Conservation (phyloP, 2,329 filamentous ascomycete genomes). For the Orbilia oligospora region DNA sequence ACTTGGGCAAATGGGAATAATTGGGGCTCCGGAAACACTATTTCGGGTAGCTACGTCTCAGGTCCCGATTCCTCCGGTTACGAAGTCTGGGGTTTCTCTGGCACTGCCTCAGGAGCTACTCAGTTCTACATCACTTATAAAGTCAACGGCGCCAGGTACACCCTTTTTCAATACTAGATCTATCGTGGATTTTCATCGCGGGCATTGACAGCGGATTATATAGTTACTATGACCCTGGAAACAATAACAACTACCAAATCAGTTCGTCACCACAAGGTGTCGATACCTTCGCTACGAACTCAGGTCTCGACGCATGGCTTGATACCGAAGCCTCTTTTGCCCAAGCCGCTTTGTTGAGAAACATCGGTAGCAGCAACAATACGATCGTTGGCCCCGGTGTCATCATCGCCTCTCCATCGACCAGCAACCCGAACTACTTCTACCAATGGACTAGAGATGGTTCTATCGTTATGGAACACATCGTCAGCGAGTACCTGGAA, state of each 20-base stretch:
- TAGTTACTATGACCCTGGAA: slow-evolving; percentile 56
- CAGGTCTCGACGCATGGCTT: slow-evolving; percentile 48
- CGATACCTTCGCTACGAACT: slow-evolving; percentile 22
- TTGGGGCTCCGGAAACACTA: slow-evolving; percentile 38
- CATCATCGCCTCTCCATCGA: slow-evolving; percentile 68
- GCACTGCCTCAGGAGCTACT: slow-evolving; percentile 35
- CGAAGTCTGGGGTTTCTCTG: slow-evolving; percentile 48
- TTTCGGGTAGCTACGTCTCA: slow-evolving; percentile 28
- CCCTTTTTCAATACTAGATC: not conserved
- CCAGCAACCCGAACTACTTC: slow-evolving; percentile 68
- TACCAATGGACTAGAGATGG: slow-evolving; percentile 69
- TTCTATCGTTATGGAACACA: slow-evolving; percentile 68
- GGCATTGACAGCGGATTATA: not conserved
- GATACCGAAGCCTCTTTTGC: slow-evolving; percentile 42
- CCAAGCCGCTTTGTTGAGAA: slow-evolving; percentile 15
- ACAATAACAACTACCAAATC: slow-evolving; percentile 50
- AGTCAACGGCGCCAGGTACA: slow-evolving; percentile 35
- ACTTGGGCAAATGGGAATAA: slow-evolving; percentile 45
- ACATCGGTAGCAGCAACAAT: slow-evolving; percentile 54
- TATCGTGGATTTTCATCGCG: not conserved
- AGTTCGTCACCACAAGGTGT: not conserved
- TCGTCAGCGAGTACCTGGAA: slow-evolving; percentile 67
- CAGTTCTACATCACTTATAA: slow-evolving; percentile 55
- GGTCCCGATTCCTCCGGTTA: slow-evolving; percentile 51
- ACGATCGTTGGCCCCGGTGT: slow-evolving; percentile 64